Evolutionary conservation across 441 rosid species (phyloP).

Genomic region (Corymbia citriodora): DNA sequence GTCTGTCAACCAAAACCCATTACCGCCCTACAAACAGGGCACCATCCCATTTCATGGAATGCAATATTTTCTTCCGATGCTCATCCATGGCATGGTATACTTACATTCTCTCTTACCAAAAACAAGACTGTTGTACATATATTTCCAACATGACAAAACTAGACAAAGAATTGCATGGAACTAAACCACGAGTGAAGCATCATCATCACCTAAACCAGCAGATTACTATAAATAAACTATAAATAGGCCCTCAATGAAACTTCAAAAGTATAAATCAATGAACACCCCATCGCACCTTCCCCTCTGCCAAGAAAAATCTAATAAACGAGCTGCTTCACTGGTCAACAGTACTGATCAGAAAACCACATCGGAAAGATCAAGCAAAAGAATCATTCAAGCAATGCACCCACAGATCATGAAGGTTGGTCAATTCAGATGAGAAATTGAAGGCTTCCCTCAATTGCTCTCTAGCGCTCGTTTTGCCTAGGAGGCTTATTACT

Average conservation of each 20-base stretch:
- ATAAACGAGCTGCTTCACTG: neutral
- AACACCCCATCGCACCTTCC: neutral
- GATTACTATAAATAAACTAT: neutral
- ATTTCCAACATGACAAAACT: neutral
- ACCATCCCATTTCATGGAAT: neutral
- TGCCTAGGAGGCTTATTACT: too few relatives aligned
- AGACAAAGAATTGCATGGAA: neutral
- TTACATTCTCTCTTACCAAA: neutral
- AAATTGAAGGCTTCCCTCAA: neutral
- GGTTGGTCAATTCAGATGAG: neutral
- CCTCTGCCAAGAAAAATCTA: neutral
- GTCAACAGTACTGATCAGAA: neutral
- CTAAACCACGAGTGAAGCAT: neutral
- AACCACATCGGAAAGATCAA: neutral
- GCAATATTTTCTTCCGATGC: neutral
- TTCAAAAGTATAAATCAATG: neutral
- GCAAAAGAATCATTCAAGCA: neutral
- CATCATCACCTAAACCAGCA: neutral
- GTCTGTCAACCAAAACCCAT: neutral
- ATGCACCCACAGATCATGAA: neutral
- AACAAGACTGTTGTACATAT: neutral
- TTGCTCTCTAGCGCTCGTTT: too few relatives aligned
- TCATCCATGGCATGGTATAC: neutral
- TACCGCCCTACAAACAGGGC: neutral
- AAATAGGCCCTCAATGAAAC: neutral